Percentiles rank a stretch among this genome's conserved stretches.
These are phyloP conservation scores for Heterobasidion irregulare DNA, from an alignment of 1,284 basidiomycete genomes.

Conservation along the genomic window DNA sequence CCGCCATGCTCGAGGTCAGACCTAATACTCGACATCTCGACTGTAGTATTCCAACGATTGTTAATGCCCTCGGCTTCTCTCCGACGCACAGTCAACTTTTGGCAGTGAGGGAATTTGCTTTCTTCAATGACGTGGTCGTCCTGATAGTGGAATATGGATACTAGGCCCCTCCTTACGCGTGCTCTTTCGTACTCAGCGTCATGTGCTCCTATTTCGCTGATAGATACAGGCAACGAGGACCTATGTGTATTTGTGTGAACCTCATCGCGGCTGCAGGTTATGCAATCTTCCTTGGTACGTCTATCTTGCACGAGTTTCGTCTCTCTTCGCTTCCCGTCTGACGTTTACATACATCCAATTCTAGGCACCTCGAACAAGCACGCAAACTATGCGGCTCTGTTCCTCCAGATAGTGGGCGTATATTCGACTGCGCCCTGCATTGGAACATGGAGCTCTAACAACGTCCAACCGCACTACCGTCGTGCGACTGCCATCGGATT, in stretches of 20 bases:
- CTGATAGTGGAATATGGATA: neutral
- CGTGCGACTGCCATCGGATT: neutral
- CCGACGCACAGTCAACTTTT: slow-evolving; percentile 22
- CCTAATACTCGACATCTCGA: no score
- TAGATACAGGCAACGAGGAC: slow-evolving; percentile 33
- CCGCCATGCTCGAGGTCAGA: neutral
- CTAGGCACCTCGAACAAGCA: neutral
- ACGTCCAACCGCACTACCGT: neutral
- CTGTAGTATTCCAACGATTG: slow-evolving; percentile 23
- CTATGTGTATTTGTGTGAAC: slow-evolving; percentile 26
- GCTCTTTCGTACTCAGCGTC: slow-evolving; percentile 23
- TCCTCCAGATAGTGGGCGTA: neutral
- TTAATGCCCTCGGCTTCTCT: slow-evolving; percentile 23
- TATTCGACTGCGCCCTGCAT: neutral
- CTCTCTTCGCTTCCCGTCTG: no score
- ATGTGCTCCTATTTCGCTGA: slow-evolving; percentile 33
- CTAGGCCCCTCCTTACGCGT: slow-evolving; percentile 13
- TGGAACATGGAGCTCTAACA: neutral
- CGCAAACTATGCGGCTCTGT: neutral
- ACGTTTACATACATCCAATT: neutral
- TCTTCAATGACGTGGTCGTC: neutral
- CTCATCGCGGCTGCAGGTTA: slow-evolving; percentile 34
- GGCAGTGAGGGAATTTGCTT: slow-evolving; percentile 12
- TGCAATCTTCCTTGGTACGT: slow-evolving; percentile 36
- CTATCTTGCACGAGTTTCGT: neutral